phyloP scores from a whole-genome alignment of 768 basidiomycete species.

The Lanmaoa rubissima region DNA sequence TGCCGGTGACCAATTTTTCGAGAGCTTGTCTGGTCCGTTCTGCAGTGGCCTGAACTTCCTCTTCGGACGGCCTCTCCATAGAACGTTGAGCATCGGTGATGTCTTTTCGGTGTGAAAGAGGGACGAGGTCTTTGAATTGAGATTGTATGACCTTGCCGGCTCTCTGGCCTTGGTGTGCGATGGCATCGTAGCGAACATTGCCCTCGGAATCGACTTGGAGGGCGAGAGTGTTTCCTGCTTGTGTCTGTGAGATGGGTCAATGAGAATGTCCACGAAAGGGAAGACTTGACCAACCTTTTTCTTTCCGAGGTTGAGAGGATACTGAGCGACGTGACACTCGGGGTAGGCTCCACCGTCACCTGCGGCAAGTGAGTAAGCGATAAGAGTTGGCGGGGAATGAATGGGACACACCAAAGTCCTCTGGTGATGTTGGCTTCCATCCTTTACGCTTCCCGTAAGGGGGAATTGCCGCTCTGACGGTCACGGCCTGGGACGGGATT shows the following conservation, averaged over 20 bases:
- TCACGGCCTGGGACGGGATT: constrained; percentile 38
- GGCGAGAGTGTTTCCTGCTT: constrained; percentile 91
- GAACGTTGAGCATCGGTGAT: constrained; percentile 64
- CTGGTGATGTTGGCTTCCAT: constrained; percentile 82
- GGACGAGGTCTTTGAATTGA: constrained; percentile 97
- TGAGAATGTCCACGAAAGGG: background rate
- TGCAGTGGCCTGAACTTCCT: constrained; percentile 86
- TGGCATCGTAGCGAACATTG: constrained; percentile 95
- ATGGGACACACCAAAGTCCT: constrained; percentile 73
- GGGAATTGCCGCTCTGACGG: constrained; percentile 58
- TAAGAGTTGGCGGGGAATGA: background rate
- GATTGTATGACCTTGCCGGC: constrained; percentile 86
- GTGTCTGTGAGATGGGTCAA: constrained; percentile 51
- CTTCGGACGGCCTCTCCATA: constrained; percentile 94
- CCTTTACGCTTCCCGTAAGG: constrained; percentile 82
- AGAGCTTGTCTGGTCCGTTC: constrained; percentile 89
- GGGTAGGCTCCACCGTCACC: constrained; percentile 88
- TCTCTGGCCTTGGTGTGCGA: constrained; percentile 93
- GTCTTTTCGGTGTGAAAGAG: constrained; percentile 86
- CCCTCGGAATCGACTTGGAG: constrained; percentile 97
- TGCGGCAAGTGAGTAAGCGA: constrained; percentile 26
- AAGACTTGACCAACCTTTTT: constrained; percentile 68
- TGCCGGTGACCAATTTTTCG: constrained; percentile 90
- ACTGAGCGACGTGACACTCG: constrained; percentile 97
- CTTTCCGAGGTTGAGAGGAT: constrained; percentile 91